Conservation (phyloP, 129 eudicot genomes). For the Flaveria linearis region DNA sequence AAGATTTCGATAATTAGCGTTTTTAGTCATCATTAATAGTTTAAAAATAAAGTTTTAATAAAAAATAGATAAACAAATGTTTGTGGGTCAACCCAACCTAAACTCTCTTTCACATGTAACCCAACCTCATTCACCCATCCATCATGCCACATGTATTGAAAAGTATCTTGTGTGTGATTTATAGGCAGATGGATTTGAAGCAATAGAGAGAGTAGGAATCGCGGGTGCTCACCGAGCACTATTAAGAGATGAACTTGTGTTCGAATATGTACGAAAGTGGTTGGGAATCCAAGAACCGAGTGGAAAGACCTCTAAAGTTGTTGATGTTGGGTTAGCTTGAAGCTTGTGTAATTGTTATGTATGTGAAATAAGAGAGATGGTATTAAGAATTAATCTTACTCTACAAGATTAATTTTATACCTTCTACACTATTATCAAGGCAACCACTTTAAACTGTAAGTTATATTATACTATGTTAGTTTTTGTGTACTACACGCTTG, state of each 20-base stretch:
- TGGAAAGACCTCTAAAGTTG: conserved; percentile 22
- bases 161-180: neutral
- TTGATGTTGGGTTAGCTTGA: conserved; percentile 22
- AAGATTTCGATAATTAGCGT: neutral
- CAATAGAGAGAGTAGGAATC: conserved; percentile 36
- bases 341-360: neutral
- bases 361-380: too few species aligned
- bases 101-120: too few species aligned
- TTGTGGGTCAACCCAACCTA: neutral
- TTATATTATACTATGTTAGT: too few species aligned
- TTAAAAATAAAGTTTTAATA: neutral
- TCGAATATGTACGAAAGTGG: conserved; percentile 33
- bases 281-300: conserved; percentile 29
- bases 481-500: too few species aligned
- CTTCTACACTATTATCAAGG: too few species aligned
- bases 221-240: conserved; percentile 37
- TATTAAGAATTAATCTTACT: too few species aligned
- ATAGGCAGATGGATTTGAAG: conserved; percentile 41
- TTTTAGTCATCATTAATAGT: neutral
- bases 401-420: too few species aligned
- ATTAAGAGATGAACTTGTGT: conserved; percentile 36
- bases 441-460: too few species aligned
- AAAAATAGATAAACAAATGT: neutral
- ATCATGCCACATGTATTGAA: too few species aligned
- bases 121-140: too few species aligned